Evolutionary conservation across 139 green algal genomes (phyloP).

Genomic region (Chlamydomonas eustigma): DNA sequence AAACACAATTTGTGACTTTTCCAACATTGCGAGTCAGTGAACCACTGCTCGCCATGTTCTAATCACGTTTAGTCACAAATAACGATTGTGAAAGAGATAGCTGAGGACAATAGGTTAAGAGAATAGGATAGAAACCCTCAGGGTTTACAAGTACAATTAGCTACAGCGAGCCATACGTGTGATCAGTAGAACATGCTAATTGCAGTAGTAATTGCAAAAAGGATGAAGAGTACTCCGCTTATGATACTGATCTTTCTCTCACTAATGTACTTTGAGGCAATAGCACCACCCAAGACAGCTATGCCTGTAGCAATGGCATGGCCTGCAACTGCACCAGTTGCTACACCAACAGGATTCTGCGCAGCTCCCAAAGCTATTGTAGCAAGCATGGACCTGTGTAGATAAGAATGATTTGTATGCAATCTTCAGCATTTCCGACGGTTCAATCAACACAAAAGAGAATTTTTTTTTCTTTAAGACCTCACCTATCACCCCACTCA

Average conservation of each 20-base stretch:
- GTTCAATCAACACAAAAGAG: too few species aligned
- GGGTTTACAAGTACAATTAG: too few species aligned
- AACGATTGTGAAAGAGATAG: too few species aligned
- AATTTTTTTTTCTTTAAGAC: too few species aligned
- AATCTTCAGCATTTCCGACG: too few species aligned
- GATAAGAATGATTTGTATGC: too few species aligned
- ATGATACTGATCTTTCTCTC: constrained; percentile 81
- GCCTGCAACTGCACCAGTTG: constrained; percentile 77
- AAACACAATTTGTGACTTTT: neutral
- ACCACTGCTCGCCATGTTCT: neutral
- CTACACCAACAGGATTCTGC: constrained; percentile 85
- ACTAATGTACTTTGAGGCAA: constrained; percentile 80
- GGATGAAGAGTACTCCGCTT: constrained; percentile 81
- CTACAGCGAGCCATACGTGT: neutral
- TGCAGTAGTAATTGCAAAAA: constrained; percentile 82
- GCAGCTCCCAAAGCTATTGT: constrained; percentile 91
- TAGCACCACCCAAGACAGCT: constrained; percentile 81
- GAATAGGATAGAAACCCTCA: too few species aligned
- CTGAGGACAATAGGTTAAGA: too few species aligned
- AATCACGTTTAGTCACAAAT: too few species aligned
- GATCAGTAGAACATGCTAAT: constrained; percentile 48
- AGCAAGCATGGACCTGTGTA: constrained; percentile 87
- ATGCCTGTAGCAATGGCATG: constrained; percentile 88
- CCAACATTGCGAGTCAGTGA: neutral
- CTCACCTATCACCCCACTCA: constrained; percentile 83